Base-by-base conservation (phyloP, 306 rosid species). In the Dryas alaskensis region DNA sequence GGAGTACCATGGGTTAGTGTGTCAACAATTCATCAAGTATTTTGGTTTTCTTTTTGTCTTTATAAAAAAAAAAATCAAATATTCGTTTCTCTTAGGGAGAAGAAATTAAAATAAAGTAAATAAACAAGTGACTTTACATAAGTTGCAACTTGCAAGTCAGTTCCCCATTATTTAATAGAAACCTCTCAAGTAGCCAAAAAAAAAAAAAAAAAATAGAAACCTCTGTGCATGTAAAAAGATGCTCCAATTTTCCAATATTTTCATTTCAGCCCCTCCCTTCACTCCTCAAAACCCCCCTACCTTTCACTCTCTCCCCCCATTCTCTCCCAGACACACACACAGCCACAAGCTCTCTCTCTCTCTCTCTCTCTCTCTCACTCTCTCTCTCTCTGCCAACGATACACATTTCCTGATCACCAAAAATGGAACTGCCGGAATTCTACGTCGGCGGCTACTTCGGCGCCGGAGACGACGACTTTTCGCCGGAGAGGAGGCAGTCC, bases 201-300 rank as follows among this genome's bases (percentile, higher is more conserved):
- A n/a, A n/a, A n/a, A n/a, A 19, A 19, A 19, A 19, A 19, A 22
- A 22, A 67, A 85, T 76, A 57, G 72, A 58, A 72, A 78, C 79
- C 49, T 71, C 81, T 82, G 83, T 81, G 78, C 87, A 79, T 86
- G 86, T 8, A 66, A 79, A 82, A 84, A 75, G 85, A 83, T 83
- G 85, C 98, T 82, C 51, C 12, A 54, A 52, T 63, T 8, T 73
- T 27, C 7, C 0, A 0, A 0, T 63, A 85, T 67, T 90, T 87
- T 14, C 99, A 55, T 0, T 73, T 31, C 3, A 78, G 77, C 84
- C 97, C 87, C 74, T 83, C 10, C 43, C 77, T 42, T 61, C 79
- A 80, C 88, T 89, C 92, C 85, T 94, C 91, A 92, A 91, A 94
- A 86, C 84, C 89, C 92, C 94, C 81, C 82, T 25, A 87, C 71